Base-by-base conservation (phyloP, 768 basidiomycete genomes). In the Lactarius psammicola region DNA sequence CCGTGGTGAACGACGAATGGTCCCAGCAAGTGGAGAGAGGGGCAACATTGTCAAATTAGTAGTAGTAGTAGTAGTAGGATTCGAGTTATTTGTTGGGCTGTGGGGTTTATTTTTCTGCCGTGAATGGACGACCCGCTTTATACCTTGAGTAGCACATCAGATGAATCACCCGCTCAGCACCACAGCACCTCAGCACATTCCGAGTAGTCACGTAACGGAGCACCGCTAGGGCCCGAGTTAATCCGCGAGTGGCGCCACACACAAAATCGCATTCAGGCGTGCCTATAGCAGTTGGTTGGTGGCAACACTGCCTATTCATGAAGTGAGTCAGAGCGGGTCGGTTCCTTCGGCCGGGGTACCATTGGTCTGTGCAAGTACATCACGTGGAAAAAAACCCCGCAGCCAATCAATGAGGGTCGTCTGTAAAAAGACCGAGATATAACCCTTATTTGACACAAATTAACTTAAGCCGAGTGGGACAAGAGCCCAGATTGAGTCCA, bases 1-100 rank as follows among this genome's bases (percentile, higher is more conserved):
- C 38, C 51, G 56, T 3, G 49, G 36, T 20, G 65, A 54, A 55
- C 42, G 56, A 26, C 53, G 38, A 33, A 63, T 26, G 7, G 51
- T 28, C 10, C 56, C 34, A 31, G 51, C 36, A 15, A 44, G 44
- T 4, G 44, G 23, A 38, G 49, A 18, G 10, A 61, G 57, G 18
- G 26, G 34, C 38, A 66, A 33, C 57, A 59, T 63, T 4, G 26
- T 55, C 18, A 26, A 11, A n/a, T n/a, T n/a, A n/a, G 11, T n/a
- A 10, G 17, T 30, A 20, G 60, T 17, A 17, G 15, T 38, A 18
- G 28, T 20, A n/a, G n/a, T n/a, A n/a, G 23, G 28, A 51, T 23
- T 26, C 36, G 18, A 40, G 31, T 26, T 26, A 51, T 17, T 51
- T 26, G 55, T 34, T 20, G 30, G 18, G 17, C 31, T n/a, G 55